phyloP scores from a whole-genome alignment of 768 basidiomycete species.

The Boletales sp. region DNA sequence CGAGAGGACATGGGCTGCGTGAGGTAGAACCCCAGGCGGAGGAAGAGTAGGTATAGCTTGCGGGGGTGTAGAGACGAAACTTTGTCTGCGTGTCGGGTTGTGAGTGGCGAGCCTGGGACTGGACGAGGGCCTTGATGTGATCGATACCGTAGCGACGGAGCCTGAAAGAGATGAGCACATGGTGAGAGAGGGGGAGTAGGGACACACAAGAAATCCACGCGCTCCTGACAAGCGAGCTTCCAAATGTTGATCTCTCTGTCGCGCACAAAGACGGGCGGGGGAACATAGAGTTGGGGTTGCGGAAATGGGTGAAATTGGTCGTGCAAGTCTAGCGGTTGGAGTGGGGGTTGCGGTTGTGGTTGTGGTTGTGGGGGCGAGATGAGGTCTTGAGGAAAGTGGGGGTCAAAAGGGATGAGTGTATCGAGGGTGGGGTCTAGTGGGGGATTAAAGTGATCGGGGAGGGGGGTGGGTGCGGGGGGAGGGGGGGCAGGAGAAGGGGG shows the following conservation, averaged over 20 bases:
- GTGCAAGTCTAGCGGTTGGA: slow-evolving; percentile 21
- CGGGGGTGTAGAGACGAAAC: slow-evolving; percentile 31
- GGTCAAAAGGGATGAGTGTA: slow-evolving; percentile 27
- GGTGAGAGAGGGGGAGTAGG: not conserved
- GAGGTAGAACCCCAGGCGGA: slow-evolving; percentile 17
- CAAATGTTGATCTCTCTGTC: slow-evolving; percentile 35
- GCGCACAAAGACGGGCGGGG: slow-evolving; percentile 27
- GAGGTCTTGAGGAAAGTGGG: slow-evolving; percentile 16
- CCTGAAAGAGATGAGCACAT: slow-evolving; percentile 7
- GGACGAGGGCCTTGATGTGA: slow-evolving; percentile 32
- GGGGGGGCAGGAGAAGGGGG: slow-evolving; percentile 2
- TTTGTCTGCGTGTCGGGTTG: slow-evolving; percentile 17
- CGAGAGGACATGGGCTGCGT: slow-evolving; percentile 11
- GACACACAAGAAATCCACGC: slow-evolving; percentile 32
- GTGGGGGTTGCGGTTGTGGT: slow-evolving; percentile 13
- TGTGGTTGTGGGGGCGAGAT: slow-evolving; percentile 16
- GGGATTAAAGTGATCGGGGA: not conserved
- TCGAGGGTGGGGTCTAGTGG: slow-evolving; percentile 23
- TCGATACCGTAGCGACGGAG: slow-evolving; percentile 31
- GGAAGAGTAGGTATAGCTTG: slow-evolving; percentile 30
- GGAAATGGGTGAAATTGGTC: slow-evolving; percentile 23
- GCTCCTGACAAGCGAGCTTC: slow-evolving; percentile 34
- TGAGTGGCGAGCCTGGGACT: slow-evolving; percentile 23
- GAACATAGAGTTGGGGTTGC: slow-evolving; percentile 25
- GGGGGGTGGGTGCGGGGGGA: not conserved